Conservation (phyloP, 2,329 filamentous ascomycete genomes). For the Berkeleyomyces basicola region DNA sequence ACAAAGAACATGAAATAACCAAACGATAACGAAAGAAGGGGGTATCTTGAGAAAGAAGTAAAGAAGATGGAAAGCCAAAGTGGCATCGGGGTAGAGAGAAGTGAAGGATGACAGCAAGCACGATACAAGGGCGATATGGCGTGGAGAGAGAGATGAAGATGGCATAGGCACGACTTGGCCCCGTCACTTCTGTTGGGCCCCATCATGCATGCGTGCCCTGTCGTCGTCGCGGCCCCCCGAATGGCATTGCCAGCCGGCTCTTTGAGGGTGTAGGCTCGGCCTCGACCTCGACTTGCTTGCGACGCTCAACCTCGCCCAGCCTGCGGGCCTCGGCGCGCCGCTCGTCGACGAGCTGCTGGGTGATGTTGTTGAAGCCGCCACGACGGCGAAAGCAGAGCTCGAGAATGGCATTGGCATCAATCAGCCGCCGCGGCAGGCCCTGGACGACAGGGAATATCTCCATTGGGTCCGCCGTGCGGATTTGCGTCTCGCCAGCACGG, state of each 20-base stretch:
- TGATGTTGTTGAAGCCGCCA: conserved; percentile 66
- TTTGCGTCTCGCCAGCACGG: conserved; percentile 69
- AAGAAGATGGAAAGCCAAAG: neutral
- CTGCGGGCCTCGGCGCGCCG: conserved; percentile 52
- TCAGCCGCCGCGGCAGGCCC: conserved; percentile 59
- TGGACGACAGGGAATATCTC: conserved; percentile 94
- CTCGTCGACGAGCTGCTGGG: conserved; percentile 65
- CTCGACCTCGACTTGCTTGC: conserved; percentile 15
- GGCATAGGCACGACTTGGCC: neutral
- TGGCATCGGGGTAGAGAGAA: neutral
- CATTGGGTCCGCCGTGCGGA: conserved; percentile 74
- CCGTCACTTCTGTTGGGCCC: neutral
- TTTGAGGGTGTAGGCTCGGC: neutral
- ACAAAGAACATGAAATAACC: conserved; percentile 12
- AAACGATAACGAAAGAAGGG: conserved; percentile 15
- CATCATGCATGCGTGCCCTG: conserved; percentile 15
- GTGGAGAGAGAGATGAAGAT: neutral
- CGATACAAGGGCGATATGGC: neutral
- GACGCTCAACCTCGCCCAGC: conserved; percentile 29
- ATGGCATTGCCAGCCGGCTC: neutral
- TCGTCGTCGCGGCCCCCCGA: conserved; percentile 14
- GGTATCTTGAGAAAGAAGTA: conserved; percentile 7
- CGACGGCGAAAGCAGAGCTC: conserved; percentile 68
- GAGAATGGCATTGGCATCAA: conserved; percentile 70
- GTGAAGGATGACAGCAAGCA: no score